These are phyloP conservation scores for Thecamonas trahens DNA, from an alignment of 78 protist species.

Conservation along the genomic window DNA sequence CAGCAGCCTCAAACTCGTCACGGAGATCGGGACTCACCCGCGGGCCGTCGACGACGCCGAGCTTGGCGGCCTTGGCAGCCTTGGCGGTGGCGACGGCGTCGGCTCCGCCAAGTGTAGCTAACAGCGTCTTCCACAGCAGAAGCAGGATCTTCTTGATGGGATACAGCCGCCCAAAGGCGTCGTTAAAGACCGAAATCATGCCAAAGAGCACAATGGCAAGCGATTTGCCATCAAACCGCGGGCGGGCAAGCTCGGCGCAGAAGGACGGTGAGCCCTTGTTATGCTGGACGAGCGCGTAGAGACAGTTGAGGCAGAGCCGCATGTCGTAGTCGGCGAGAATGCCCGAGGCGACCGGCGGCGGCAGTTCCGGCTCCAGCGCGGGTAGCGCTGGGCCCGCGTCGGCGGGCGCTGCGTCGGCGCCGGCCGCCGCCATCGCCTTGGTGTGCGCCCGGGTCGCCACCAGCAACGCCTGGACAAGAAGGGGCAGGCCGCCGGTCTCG, in stretches of 20 bases:
- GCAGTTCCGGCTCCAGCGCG: not conserved
- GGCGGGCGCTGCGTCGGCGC: not conserved
- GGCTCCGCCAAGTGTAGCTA: not conserved
- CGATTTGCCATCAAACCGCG: not conserved
- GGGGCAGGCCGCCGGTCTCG: too few species aligned
- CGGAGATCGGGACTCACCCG: not conserved
- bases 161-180: not conserved
- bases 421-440: too few species aligned
- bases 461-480: too few species aligned
- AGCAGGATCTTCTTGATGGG: not conserved
- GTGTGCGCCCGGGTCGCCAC: too few species aligned
- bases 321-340: not conserved
- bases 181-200: not conserved
- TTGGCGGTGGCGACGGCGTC: not conserved
- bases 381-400: not conserved
- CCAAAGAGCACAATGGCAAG: not conserved
- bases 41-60: not conserved
- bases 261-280: not conserved
- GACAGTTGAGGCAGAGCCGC: not conserved
- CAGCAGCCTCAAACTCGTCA: not conserved
- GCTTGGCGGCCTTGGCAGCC: not conserved
- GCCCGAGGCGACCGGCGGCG: not conserved
- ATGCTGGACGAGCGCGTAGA: not conserved
- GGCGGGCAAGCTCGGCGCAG: not conserved
- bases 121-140: not conserved